Evolutionary conservation across 805 yeast genomes (phyloP).

Genomic region (Diddensiella transvaalensis): DNA sequence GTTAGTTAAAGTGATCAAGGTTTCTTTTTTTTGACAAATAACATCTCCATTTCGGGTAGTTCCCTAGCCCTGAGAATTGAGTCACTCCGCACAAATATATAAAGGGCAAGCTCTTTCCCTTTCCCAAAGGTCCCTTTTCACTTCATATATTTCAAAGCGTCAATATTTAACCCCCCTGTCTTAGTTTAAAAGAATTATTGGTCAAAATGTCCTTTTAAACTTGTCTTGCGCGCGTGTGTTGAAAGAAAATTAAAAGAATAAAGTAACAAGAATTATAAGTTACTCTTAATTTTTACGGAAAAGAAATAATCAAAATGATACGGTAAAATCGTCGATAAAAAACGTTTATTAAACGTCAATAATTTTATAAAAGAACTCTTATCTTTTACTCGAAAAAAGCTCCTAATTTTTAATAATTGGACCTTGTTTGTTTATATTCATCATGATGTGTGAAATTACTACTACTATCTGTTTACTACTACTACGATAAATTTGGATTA

Average conservation of each 20-base stretch:
- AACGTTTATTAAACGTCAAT: neutral
- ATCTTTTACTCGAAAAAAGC: too few species aligned
- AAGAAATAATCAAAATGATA: conserved; percentile 1
- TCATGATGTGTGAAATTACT: conserved; percentile 14
- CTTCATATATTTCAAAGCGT: neutral
- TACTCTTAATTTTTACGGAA: neutral
- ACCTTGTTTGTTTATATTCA: conserved; percentile 9
- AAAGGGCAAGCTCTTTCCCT: too few species aligned
- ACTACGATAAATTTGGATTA: conserved; percentile 10
- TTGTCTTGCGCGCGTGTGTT: conserved; percentile 3
- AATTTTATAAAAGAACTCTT: neutral
- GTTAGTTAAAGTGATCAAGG: too few species aligned
- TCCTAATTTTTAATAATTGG: conserved; percentile 5
- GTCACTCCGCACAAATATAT: too few species aligned
- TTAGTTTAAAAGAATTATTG: neutral
- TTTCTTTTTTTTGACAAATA: too few species aligned
- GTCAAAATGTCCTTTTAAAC: conserved; percentile 5
- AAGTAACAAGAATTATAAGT: neutral
- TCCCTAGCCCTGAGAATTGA: too few species aligned
- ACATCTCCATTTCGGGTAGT: too few species aligned
- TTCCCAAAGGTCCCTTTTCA: too few species aligned
- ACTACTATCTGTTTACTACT: conserved; percentile 7
- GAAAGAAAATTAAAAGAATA: neutral
- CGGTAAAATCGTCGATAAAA: neutral
- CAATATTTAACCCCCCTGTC: neutral